These are phyloP conservation scores for Hypoxylon fragiforme DNA, from an alignment of 495 filamentous ascomycete species.

Conservation along the genomic window DNA sequence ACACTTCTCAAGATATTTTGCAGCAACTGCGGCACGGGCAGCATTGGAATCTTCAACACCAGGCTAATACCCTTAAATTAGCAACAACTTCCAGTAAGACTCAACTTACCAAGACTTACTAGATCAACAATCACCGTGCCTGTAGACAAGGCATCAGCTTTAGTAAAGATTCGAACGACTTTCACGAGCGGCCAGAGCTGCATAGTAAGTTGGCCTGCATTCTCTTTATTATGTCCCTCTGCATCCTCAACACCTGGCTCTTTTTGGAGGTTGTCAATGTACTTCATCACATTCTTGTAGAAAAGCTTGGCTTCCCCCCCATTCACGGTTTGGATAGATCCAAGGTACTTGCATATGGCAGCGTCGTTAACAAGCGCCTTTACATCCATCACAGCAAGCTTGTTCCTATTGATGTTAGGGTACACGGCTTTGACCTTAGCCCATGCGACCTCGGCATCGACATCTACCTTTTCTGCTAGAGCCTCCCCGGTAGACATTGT, in stretches of 20 bases:
- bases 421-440: constrained; percentile 66
- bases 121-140: constrained; percentile 64
- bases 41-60: constrained; percentile 62
- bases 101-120: constrained; percentile 2
- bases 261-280: constrained; percentile 10
- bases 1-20: constrained; percentile 58
- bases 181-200: constrained; percentile 64
- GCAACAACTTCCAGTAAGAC: background rate
- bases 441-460: constrained; percentile 57
- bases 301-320: constrained; percentile 26
- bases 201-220: constrained; percentile 42
- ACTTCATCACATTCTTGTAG: constrained; percentile 5
- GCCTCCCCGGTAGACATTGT: constrained; percentile 38
- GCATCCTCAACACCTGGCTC: background rate
- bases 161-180: constrained; percentile 58
- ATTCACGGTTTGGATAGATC: constrained; percentile 45
- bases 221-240: constrained; percentile 33
- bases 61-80: constrained; percentile 38
- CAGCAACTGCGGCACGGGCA: constrained; percentile 58
- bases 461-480: constrained; percentile 43
- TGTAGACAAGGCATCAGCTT: constrained; percentile 53
- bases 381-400: constrained; percentile 41
- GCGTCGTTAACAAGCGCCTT: constrained; percentile 40
- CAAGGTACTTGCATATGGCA: constrained; percentile 47
- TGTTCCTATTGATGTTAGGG: constrained; percentile 52